Evolutionary conservation across 345 rosid genomes (phyloP), one percentile per base, ranked within the genome.

Genomic region (Eucalyptus curtisii): DNA sequence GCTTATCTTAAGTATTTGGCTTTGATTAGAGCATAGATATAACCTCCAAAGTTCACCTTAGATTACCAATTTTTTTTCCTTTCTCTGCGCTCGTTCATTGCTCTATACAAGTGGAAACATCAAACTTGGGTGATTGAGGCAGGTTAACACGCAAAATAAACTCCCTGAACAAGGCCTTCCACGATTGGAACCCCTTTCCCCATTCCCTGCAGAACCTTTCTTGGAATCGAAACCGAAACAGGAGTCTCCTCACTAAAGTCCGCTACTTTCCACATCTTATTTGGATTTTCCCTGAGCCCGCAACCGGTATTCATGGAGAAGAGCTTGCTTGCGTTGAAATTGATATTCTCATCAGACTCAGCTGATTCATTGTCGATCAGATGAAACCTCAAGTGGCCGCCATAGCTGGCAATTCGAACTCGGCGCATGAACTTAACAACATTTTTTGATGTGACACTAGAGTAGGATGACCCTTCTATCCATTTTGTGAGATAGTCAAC

Each of bases 311-410:
- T 50, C 22, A n/a, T 31, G n/a, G 42, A 13, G 42, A 59, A 87
- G 80, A 61, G 40, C 88, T 66, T 55, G 47, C 80, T 91, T 92
- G 89, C 33, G 37, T 47, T 82, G 89, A 87, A 66, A 87, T 88
- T 89, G 47, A 40, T 68, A 53, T 79, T 89, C 22, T 86, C 90
- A 87, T 90, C 90, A 17, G 87, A 86, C 19, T 91, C 93, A 88
- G 87, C 89, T 66, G 91, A 87, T 89, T 91, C 90, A 87, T 89
- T 89, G 91, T 89, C 88, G 82, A 89, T 88, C 92, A 92, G 89
- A 71, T 94, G 97, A 89, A 95, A 95, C 94, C 96, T 94, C 93
- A 95, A 92, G 91, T 92, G 97, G 87, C 97, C 96, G 57, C 24
- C 57, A 52, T 52, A 19, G 57, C 24, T 52, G 24, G 57, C 4